Conservation (phyloP, 306 rosid genomes). For the Abrus precatorius region DNA sequence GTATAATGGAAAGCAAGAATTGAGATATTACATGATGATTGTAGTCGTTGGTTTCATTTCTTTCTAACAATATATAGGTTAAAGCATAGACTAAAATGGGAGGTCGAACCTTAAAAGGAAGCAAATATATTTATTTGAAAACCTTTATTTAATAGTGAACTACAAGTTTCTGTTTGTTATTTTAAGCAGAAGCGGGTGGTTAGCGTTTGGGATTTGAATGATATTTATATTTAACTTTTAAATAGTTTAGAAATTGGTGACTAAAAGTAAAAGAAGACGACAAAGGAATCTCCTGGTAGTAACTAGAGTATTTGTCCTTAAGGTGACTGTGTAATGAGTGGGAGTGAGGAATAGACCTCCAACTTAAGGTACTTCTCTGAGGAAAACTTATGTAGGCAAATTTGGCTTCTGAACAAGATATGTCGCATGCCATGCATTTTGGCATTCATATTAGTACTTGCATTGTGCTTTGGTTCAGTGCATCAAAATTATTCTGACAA, state of each 20-base stretch:
- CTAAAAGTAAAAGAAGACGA: constrained; percentile 1
- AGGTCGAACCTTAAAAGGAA: constrained; percentile 14
- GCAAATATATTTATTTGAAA: background rate
- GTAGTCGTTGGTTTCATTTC: constrained; percentile 15
- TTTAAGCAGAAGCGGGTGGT: constrained; percentile 8
- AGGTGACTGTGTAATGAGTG: background rate
- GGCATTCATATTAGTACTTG: constrained; percentile 29
- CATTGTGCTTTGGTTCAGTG: constrained; percentile 43
- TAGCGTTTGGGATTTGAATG: constrained; percentile 6
- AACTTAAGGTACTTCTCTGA: background rate
- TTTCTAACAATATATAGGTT: constrained; percentile 3
- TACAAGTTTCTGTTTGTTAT: constrained; percentile 16
- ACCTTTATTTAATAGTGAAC: background rate
- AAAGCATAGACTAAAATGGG: background rate
- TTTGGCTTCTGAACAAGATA: constrained; percentile 47
- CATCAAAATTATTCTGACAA: constrained; percentile 38
- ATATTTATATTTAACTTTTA: background rate
- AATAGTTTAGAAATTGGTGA: constrained; percentile 1
- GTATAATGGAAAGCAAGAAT: background rate
- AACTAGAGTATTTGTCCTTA: constrained; percentile 25
- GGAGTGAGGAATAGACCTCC: constrained; percentile 10
- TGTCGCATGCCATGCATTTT: constrained; percentile 61
- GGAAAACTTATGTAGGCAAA: constrained; percentile 35
- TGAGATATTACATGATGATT: constrained; percentile 21
- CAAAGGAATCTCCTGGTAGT: constrained; percentile 37